Evolutionary conservation across 2,329 filamentous ascomycete species (phyloP), one percentile per base, ranked within the genome.

Genomic region (Alternaria angustiovoidea): DNA sequence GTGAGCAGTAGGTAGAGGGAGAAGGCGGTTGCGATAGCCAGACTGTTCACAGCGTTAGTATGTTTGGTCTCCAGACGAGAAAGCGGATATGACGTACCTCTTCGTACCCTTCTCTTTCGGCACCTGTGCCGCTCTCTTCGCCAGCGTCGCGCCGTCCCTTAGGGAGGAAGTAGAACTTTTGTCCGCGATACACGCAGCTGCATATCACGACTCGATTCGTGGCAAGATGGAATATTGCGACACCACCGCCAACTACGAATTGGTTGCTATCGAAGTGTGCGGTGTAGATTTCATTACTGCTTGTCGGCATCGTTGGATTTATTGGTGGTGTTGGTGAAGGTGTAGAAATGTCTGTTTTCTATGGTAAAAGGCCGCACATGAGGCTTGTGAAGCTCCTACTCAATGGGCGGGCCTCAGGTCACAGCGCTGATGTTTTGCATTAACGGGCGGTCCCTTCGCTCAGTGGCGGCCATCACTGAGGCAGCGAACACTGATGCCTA

Each of bases 201-300:
- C 83, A 84, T 11, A 85, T 68, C 1, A 85, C 82, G 2, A 84
- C 82, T 39, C 82, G 72, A 6, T 69, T 67, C 7, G 78, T 76
- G 1, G 81, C 80, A 24, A 85, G 65, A 62, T 85, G 83, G 71
- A 85, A 85, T 41, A 85, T 85, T 2, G 82, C 82, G 0, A 83
- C 81, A 14, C 83, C 83, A 4, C 68, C 73, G 16, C 73, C 73
- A 2, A 72, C 62, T 2, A 77, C 67, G 43, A 77, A 69, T 12
- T 73, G 58, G n/a, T 71, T 61, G 38, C 72, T 66, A 14, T 74
- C 42, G 36, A 67, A 76, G n/a, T 75, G 71, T 9, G 71, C 72
- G 9, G 66, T 62, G 18, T 48, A 53, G 12, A 42, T 30, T 43
- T 48, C 34, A n/a, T 26, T 51, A 16, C 43, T 59, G 5, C n/a